These are phyloP conservation scores for Talaromyces marneffei DNA, from an alignment of 2,329 filamentous ascomycete genomes.

Conservation along the genomic window DNA sequence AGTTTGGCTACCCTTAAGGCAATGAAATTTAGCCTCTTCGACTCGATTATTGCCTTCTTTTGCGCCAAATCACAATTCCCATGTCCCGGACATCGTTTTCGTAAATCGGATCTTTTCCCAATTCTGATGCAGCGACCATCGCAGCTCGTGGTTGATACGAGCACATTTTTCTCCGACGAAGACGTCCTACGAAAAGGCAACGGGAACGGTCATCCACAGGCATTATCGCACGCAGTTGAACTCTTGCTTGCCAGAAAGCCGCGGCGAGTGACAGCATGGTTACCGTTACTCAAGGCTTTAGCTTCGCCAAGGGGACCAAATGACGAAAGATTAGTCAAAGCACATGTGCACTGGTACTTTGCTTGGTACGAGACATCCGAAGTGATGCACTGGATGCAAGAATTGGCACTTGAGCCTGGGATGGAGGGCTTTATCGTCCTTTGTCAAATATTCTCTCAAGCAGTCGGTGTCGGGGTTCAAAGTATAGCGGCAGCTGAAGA, in stretches of 20 bases:
- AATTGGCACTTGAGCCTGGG: conserved; percentile 26
- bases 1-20: conserved; percentile 21
- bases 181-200: conserved; percentile 16
- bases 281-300: conserved; percentile 30
- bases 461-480: conserved; percentile 29
- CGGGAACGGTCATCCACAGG: conserved; percentile 21
- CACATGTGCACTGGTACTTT: conserved; percentile 28
- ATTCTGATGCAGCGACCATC: conserved; percentile 19
- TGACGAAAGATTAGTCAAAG: conserved; percentile 18
- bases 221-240: conserved; percentile 34
- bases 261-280: conserved; percentile 32
- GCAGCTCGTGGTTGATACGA: conserved; percentile 14
- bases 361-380: conserved; percentile 35
- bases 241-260: conserved; percentile 28
- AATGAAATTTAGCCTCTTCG: conserved; percentile 35
- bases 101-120: conserved; percentile 25
- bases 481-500: conserved; percentile 24
- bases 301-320: conserved; percentile 20
- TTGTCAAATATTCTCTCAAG: conserved; percentile 31
- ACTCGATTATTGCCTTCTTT: conserved; percentile 42
- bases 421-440: conserved; percentile 31
- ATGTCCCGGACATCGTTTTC: conserved; percentile 15
- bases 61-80: conserved; percentile 22
- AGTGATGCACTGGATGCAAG: conserved; percentile 31
- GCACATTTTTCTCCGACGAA: conserved; percentile 6